A percentile compares a stretch with the other conserved stretches of the same genome.
These are phyloP conservation scores for Diaporthe sp. DNA, from an alignment of 2,329 filamentous ascomycete genomes.

Conservation along the genomic window DNA sequence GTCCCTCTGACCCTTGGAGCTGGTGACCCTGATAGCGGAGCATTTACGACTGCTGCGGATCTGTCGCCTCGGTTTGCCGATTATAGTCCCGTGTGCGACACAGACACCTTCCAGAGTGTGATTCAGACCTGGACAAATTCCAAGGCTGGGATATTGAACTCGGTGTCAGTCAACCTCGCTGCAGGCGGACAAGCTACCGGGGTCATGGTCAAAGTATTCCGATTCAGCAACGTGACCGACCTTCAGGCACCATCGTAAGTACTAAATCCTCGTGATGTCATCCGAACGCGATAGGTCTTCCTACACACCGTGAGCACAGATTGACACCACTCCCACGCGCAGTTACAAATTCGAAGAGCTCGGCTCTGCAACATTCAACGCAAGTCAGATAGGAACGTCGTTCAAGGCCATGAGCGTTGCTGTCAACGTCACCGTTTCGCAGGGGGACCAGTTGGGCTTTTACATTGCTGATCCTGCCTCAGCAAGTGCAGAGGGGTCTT, in stretches of 20 bases:
- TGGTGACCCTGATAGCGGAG: conserved; percentile 13
- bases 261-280: no score
- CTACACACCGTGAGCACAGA: background rate
- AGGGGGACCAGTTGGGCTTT: conserved; percentile 27
- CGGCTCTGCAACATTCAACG: conserved; percentile 27
- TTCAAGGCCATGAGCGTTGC: conserved; percentile 27
- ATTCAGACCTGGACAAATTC: conserved; percentile 31
- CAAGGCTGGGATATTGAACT: conserved; percentile 12
- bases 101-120: conserved; percentile 17
- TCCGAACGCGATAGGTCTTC: background rate
- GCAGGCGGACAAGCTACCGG: background rate
- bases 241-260: conserved; percentile 28
- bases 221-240: conserved; percentile 17
- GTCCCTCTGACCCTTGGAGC: background rate
- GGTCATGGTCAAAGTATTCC: conserved; percentile 16
- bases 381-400: conserved; percentile 20
- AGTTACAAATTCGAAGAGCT: conserved; percentile 28
- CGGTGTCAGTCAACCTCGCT: conserved; percentile 24
- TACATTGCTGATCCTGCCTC: conserved; percentile 22
- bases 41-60: conserved; percentile 22
- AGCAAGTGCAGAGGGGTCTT: background rate
- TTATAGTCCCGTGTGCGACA: conserved; percentile 25
- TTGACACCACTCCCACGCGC: background rate
- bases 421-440: conserved; percentile 7
- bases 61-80: conserved; percentile 21